phyloP scores from a whole-genome alignment of 2,329 filamentous ascomycete genomes.

The Ceratocystiopsis brevicomis region DNA sequence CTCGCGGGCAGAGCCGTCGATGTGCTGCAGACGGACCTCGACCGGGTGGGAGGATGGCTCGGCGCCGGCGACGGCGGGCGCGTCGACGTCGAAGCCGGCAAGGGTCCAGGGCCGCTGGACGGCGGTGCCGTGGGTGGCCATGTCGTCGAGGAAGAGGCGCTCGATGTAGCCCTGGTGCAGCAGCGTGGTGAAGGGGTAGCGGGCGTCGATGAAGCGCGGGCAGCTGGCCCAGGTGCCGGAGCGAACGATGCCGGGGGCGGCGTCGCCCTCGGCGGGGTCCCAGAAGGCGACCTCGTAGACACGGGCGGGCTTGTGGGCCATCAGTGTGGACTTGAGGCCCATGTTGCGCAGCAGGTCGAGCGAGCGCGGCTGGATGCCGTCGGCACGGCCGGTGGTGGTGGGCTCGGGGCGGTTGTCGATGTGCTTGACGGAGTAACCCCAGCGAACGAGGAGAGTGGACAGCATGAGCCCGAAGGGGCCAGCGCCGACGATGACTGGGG shows the following conservation, averaged over 20 bases:
- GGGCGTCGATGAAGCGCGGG: slow-evolving; percentile 60
- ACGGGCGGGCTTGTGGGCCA: slow-evolving; percentile 71
- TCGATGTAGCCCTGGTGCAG: slow-evolving; percentile 57
- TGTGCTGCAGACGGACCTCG: slow-evolving; percentile 55
- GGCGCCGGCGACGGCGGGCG: slow-evolving; percentile 15
- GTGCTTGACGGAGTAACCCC: slow-evolving; percentile 91
- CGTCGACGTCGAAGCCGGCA: slow-evolving; percentile 38
- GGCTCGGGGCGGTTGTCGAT: slow-evolving; percentile 80
- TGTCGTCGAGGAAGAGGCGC: slow-evolving; percentile 46
- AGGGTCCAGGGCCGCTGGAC: slow-evolving; percentile 50
- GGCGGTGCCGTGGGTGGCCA: slow-evolving; percentile 39
- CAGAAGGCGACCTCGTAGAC: slow-evolving; percentile 65
- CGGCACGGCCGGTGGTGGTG: slow-evolving; percentile 68
- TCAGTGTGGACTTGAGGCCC: slow-evolving; percentile 72
- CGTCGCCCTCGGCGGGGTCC: slow-evolving; percentile 38
- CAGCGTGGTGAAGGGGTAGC: slow-evolving; percentile 52
- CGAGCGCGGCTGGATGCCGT: slow-evolving; percentile 81
- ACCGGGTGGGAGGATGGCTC: slow-evolving; percentile 52
- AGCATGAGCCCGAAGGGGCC: slow-evolving; percentile 78
- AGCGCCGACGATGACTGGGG: slow-evolving; percentile 63
- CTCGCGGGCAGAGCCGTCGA: slow-evolving; percentile 52
- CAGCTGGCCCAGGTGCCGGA: slow-evolving; percentile 73
- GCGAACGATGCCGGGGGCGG: slow-evolving; percentile 33
- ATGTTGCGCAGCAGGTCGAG: slow-evolving; percentile 76
- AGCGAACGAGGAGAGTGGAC: slow-evolving; percentile 71